A percentile compares a stretch with the other conserved stretches of the same genome.
Evolutionary conservation across 176 grass and related monocot genomes (phyloP).

Genomic region (Phragmites australis): DNA sequence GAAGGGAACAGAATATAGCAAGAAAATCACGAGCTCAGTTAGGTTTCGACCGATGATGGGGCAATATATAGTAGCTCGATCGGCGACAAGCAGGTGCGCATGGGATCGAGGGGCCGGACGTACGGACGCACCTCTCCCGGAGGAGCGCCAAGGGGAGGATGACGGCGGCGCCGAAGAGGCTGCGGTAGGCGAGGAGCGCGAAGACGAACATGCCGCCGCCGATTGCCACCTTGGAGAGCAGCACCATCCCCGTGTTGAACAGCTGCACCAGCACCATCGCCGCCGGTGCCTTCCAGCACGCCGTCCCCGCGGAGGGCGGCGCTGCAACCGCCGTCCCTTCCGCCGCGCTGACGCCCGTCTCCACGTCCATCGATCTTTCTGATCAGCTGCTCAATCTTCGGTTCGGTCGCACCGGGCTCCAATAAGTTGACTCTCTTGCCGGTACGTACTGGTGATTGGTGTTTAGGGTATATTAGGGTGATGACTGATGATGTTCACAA

Average conservation of each 20-base stretch:
- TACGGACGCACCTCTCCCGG: slow-evolving; percentile 18
- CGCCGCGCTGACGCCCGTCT: background rate
- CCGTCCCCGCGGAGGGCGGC: background rate
- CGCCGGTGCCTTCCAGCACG: slow-evolving; percentile 35
- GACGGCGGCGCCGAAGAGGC: slow-evolving; percentile 34
- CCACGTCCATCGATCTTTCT: background rate
- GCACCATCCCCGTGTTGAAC: slow-evolving; percentile 50
- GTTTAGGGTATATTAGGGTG: too few relatives aligned
- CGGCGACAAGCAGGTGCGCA: too few relatives aligned
- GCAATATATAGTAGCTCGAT: too few relatives aligned
- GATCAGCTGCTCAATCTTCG: background rate
- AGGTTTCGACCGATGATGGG: too few relatives aligned
- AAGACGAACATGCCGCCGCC: slow-evolving; percentile 44
- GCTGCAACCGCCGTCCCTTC: too few relatives aligned
- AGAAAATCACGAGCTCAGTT: too few relatives aligned
- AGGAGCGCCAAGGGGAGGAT: slow-evolving; percentile 42
- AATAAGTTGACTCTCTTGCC: too few relatives aligned
- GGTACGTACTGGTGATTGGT: too few relatives aligned
- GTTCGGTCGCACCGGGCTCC: too few relatives aligned
- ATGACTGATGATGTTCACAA: too few relatives aligned
- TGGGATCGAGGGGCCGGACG: too few relatives aligned
- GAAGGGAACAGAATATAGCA: too few relatives aligned
- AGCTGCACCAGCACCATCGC: slow-evolving; percentile 48
- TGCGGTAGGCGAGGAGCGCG: slow-evolving; percentile 48
- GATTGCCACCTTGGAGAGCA: slow-evolving; percentile 52